These are phyloP conservation scores for Mycena pura DNA, from an alignment of 768 basidiomycete species.

Conservation along the genomic window DNA sequence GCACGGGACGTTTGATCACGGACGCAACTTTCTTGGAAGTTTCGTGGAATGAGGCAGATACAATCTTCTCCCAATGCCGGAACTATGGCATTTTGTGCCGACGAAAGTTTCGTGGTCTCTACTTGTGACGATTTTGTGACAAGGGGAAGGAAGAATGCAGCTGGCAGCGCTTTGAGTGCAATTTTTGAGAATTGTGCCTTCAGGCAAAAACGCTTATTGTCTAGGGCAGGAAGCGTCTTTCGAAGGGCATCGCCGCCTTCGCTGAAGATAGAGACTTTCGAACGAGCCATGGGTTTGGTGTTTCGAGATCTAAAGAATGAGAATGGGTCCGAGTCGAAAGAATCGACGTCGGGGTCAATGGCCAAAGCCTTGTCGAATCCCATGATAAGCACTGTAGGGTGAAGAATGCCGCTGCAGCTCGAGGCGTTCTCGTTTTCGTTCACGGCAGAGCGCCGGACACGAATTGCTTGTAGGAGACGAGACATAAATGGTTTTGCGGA, in stretches of 20 bases:
- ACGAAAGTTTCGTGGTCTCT: background rate
- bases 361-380: background rate
- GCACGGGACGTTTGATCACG: background rate
- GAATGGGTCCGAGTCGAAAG: too few species aligned
- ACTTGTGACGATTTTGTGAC: background rate
- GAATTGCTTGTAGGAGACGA: slow-evolving; percentile 5
- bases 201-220: background rate
- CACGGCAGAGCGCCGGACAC: background rate
- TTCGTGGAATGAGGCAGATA: slow-evolving; percentile 1
- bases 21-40: background rate
- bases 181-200: background rate
- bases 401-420: background rate
- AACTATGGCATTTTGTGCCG: background rate
- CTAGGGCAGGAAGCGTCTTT: slow-evolving; percentile 1
- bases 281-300: too few species aligned
- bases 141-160: slow-evolving; percentile 4
- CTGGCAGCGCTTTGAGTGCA: background rate
- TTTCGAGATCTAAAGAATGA: too few species aligned
- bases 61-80: background rate
- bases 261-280: background rate
- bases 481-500: slow-evolving; percentile 8
- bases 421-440: background rate
- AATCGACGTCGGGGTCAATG: background rate
- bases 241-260: background rate
- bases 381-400: slow-evolving; percentile 2